Base-by-base conservation (phyloP, 1,284 basidiomycete genomes). In the Tilletia horrida region DNA sequence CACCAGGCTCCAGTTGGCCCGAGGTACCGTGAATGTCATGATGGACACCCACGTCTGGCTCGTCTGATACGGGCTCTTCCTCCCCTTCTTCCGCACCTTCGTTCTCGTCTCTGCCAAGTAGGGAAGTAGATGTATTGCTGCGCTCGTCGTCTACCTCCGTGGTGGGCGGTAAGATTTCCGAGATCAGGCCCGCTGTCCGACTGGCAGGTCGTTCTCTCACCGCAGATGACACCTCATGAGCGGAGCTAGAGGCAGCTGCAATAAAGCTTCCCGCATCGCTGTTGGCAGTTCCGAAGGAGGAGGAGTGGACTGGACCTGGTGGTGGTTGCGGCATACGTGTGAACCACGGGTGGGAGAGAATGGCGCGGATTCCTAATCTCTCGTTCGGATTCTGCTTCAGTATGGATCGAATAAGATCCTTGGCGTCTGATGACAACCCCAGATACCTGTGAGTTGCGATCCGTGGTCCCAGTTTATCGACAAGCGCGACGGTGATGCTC, bases 301-400 rank as follows among this genome's bases (percentile, higher is more conserved):
- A 18, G 21, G 23, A 9, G 14, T 29, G 55, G 25, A 29, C 35
- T 11, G 35, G 35, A 11, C 35, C 35, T 40, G 35, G 6, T 6
- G 35, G 35, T 11, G 35, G 35, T 40, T 40, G 35, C 4, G 35
- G 35, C 35, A 40, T 6, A 25, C 77, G 76, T 16, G 69, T 71
- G 83, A 97, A 98, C 95, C 95, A 99, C 0, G 90, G 84, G 80
- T 97, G 94, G 0, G 87, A 85, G 25, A 98, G 86, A 63, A 98
- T 96, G 73, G 90, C 88, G 27, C 90, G 86, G 72, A 98, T 93
- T 1, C 88, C 86, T 11, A 89, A 85, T 2, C 96, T 89, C 66
- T 89, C 87, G 3, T 86, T 81, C 0, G 91, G 89, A 71, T 96
- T 91, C 63, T 87, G 88, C 71, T 88, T 86, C n/a, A 98, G 86